A percentile compares a stretch with the other conserved stretches of the same genome.
phyloP scores from a whole-genome alignment of 768 basidiomycete species.

The Podaxis pistillaris region DNA sequence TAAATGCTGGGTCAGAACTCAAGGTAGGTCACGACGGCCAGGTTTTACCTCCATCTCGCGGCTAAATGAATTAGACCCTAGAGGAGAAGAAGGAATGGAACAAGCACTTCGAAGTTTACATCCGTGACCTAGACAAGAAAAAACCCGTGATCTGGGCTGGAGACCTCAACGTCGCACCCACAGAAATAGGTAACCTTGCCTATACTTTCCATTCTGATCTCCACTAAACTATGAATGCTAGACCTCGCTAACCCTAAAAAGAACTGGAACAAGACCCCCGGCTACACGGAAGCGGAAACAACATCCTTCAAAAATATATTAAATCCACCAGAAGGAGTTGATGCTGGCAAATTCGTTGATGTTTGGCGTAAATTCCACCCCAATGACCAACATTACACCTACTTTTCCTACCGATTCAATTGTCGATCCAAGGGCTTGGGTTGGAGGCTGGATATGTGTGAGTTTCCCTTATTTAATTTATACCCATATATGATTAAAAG shows the following conservation, averaged over 20 bases:
- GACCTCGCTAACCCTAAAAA: conserved; percentile 67
- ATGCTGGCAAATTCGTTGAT: conserved; percentile 62
- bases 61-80: conserved; percentile 54
- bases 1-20: conserved; percentile 75
- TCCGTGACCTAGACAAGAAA: conserved; percentile 67
- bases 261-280: conserved; percentile 89
- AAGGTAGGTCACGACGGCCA: conserved; percentile 47
- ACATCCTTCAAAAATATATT: conserved; percentile 71
- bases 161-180: conserved; percentile 86
- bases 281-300: conserved; percentile 83
- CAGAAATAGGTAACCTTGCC: conserved; percentile 53
- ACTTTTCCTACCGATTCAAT: conserved; percentile 82
- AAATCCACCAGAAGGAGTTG: conserved; percentile 40
- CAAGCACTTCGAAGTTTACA: conserved; percentile 67
- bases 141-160: conserved; percentile 90
- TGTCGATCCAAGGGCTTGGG: conserved; percentile 79
- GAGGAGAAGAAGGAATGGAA: conserved; percentile 81
- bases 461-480: conserved; percentile 18
- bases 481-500: too few relatives aligned
- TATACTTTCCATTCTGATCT: neutral
- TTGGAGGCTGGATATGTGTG: conserved; percentile 89
- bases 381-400: conserved; percentile 71
- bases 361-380: conserved; percentile 78
- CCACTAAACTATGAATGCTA: conserved; percentile 22
- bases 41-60: neutral